Base-by-base conservation (phyloP, 2,329 filamentous ascomycete species). In the Lasiodiplodia hormozganensis region DNA sequence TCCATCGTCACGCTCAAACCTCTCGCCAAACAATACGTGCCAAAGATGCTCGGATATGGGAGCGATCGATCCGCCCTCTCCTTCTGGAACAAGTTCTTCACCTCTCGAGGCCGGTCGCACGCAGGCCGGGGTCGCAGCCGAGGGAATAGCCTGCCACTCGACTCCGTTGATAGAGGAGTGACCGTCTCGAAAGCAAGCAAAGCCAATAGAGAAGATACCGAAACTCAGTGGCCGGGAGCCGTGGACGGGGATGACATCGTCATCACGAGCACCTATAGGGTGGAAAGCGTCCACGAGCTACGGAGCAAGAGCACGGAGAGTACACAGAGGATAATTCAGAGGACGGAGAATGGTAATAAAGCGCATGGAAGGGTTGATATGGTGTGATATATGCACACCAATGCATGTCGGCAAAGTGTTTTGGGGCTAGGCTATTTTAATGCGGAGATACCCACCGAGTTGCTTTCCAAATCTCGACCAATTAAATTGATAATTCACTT, bases 1-100 rank as follows among this genome's bases (percentile, higher is more conserved):
- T 96, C 92, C 73, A 90, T 96, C 28, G 93, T 93, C 6, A 93
- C 90, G 0, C 82, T 96, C 65, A 97, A 96, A 76, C 93, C 93
- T 5, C 83, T 97, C 6, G 88, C 94, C 68, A 86, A 91, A 40
- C 79, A 84, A 10, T 80, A 87, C 62, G 71, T 86, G 60, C 86
- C 86, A 6, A 80, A 80, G 52, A 74, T 87, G 73, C 81, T 87
- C 54, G 81, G 82, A 18, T 43, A 43, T 14, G 16, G 14, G 14
- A 18, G 40, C 1, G 36, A 58, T 34, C 4, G 31, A 36, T 56
- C 53, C 10, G 53, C 14, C 18, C 11, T 21, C 16, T 56, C 53
- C 28, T 36, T 56, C 16, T 56, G 53, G 53, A 56, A 56, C 18
- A 56, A 21, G 18, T 56, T 56, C 16, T 56, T 56, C 28, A n/a